phyloP scores from a whole-genome alignment of 2,329 filamentous ascomycete genomes.

The Sclerotinia minor region DNA sequence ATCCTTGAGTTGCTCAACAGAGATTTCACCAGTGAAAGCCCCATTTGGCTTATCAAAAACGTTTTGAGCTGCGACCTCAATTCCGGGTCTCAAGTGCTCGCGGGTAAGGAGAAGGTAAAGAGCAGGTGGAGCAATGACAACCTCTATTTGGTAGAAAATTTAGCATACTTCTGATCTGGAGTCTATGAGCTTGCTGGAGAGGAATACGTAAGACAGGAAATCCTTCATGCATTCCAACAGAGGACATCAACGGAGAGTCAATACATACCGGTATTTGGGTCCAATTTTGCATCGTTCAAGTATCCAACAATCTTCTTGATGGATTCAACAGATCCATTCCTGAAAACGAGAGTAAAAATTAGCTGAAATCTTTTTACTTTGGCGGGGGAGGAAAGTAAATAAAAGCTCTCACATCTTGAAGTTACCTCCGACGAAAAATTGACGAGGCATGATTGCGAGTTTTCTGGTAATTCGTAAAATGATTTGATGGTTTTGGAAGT shows the following conservation, averaged over 20 bases:
- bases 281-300: conserved; percentile 82
- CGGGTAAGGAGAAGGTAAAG: conserved; percentile 89
- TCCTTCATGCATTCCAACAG: background rate
- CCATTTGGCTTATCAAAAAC: conserved; percentile 97
- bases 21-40: conserved; percentile 96
- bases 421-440: conserved; percentile 98
- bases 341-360: conserved; percentile 44
- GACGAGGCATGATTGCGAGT: conserved; percentile 70
- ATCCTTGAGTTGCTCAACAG: conserved; percentile 86
- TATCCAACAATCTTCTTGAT: conserved; percentile 89
- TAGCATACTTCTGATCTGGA: background rate
- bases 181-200: background rate
- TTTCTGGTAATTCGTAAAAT: conserved; percentile 22
- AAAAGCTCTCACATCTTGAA: conserved; percentile 84
- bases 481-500: background rate
- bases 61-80: conserved; percentile 93
- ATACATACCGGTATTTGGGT: conserved; percentile 68
- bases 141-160: conserved; percentile 58
- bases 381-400: conserved; percentile 19
- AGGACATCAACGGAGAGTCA: background rate
- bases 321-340: conserved; percentile 90
- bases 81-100: conserved; percentile 69
- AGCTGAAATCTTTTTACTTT: conserved; percentile 21
- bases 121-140: conserved; percentile 87
- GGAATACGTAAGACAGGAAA: background rate